These are phyloP conservation scores for Nakaseomyces kungkrabaensis DNA, from an alignment of 1,139 yeast species.

Conservation along the genomic window DNA sequence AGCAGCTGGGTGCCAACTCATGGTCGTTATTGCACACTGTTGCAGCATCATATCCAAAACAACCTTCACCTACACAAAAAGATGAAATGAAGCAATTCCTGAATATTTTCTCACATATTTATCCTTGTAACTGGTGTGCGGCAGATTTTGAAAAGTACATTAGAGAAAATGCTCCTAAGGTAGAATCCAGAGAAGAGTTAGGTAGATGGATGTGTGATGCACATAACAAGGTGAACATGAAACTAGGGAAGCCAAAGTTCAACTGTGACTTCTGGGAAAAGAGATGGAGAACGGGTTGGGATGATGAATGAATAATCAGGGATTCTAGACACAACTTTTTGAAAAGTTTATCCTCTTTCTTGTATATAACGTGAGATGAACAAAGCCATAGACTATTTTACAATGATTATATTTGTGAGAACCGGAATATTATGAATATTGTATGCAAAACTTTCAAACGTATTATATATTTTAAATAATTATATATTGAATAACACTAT, in stretches of 20 bases:
- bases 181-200: constrained; percentile 62
- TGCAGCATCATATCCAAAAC: constrained; percentile 81
- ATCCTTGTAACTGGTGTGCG: constrained; percentile 95
- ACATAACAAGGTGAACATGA: constrained; percentile 79
- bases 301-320: constrained; percentile 24
- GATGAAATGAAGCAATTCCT: constrained; percentile 63
- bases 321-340: too few species aligned
- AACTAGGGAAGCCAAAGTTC: constrained; percentile 75
- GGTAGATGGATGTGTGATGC: constrained; percentile 93
- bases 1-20: constrained; percentile 68
- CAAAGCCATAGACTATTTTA: background rate
- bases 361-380: background rate
- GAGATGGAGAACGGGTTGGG: constrained; percentile 84
- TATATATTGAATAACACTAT: too few species aligned
- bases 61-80: constrained; percentile 54
- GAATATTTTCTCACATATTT: constrained; percentile 61
- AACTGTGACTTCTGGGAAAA: constrained; percentile 86
- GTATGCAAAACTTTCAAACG: too few species aligned
- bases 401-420: too few species aligned
- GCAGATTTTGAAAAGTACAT: constrained; percentile 67
- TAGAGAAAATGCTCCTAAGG: constrained; percentile 51
- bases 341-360: too few species aligned
- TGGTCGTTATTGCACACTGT: constrained; percentile 90
- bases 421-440: too few species aligned
- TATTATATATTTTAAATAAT: too few species aligned